Conservation (phyloP, 1,139 yeast species). For the Insectozyma bohioensis region DNA sequence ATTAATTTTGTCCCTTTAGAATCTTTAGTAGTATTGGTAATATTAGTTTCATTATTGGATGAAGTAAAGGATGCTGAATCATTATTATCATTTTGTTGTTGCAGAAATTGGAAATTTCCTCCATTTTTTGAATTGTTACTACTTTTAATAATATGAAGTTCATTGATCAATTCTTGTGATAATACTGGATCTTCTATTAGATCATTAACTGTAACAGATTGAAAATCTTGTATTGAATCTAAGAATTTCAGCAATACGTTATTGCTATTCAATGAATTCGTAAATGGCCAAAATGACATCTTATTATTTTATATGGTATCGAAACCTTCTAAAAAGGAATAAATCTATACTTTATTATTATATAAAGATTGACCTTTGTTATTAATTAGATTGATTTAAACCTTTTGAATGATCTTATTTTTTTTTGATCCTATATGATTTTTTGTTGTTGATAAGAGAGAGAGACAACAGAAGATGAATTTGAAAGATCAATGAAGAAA, state of each 20-base stretch:
- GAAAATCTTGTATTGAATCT: conserved; percentile 37
- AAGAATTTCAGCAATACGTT: conserved; percentile 44
- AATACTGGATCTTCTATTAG: conserved; percentile 34
- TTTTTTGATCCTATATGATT: no score
- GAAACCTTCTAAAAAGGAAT: no score
- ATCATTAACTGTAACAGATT: conserved; percentile 34
- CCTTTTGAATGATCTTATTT: no score
- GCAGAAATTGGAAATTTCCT: conserved; percentile 32
- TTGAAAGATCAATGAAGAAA: no score
- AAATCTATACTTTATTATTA: no score
- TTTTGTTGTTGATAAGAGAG: no score
- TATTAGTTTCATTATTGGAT: conserved; percentile 31
- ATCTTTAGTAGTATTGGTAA: conserved; percentile 29
- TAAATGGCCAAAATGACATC: conserved; percentile 55
- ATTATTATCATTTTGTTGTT: conserved; percentile 7
- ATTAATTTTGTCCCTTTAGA: conserved; percentile 41
- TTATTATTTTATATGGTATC: no score
- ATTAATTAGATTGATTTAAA: no score
- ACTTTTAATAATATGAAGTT: conserved; percentile 41
- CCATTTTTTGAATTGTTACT: conserved; percentile 32
- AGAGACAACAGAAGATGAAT: no score
- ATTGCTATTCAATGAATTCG: conserved; percentile 39
- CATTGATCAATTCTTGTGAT: conserved; percentile 42
- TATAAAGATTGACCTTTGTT: no score
- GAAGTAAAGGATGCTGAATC: conserved; percentile 42